Evolutionary conservation across 2,329 filamentous ascomycete species (phyloP), one percentile per base, ranked within the genome.

Genomic region (Davidsoniella eucalypti): DNA sequence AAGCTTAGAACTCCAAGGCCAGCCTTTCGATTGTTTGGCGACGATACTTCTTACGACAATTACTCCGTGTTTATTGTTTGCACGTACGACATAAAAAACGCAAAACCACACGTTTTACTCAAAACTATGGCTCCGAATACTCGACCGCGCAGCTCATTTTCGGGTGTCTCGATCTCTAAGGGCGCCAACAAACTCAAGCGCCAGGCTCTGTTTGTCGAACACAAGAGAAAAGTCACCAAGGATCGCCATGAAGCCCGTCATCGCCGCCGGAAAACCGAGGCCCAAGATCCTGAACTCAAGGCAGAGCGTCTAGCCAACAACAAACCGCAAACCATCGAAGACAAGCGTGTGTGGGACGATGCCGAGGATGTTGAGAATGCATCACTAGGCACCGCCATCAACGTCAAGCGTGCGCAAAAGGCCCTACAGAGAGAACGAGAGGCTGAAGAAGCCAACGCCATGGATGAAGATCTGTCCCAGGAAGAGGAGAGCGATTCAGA

Each of bases 301-400:
- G 78, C 77, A 54, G 76, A 82, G 56, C 77, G 92, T 58, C 69
- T 90, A 54, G 79, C 78, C 54, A 78, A 75, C 57, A 94, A 94
- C 67, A 74, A 87, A 41, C 84, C 92, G 0, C 64, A 77, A 50
- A 94, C 87, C 0, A 73, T 94, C 52, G 88, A 95, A 58, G 77
- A 80, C 58, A 94, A 94, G 70, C 78, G 92, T 62, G 79, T 86
- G 29, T 96, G 87, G 86, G 88, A 95, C 59, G 80, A 88, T 48
- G 75, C 76, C 46, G 80, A 80, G 44, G 73, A 74, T 51, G 42
- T 54, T 44, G 55, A 56, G 38, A 64, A 71, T 45, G 76, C 81
- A 56, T 72, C 67, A 45, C 67, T 78, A 5, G 72, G 71, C 55
- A 66, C 67, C 12, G 67, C 68, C 56, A 74, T 80, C 29, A 74